Evolutionary conservation across 1,284 basidiomycete species (phyloP).

Genomic region (Moesziomyces globuligerus): DNA sequence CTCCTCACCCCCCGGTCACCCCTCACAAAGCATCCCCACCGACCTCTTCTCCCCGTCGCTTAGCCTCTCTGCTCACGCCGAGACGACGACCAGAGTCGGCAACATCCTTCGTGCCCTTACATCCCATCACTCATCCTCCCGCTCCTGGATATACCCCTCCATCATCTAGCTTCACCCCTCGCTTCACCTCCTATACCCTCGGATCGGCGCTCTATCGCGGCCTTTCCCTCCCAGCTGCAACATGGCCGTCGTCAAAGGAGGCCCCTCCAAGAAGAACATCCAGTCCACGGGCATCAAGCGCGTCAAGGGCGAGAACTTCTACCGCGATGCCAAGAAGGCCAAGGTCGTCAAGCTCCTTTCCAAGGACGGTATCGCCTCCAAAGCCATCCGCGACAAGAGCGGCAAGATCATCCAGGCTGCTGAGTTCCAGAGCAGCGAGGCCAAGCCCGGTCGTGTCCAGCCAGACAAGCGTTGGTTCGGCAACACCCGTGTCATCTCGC

Average conservation of each 20-base stretch:
- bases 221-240: conserved; percentile 6
- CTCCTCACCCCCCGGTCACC: background rate
- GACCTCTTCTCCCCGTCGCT: background rate
- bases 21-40: background rate
- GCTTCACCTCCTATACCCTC: conserved; percentile 16
- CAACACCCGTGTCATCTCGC: conserved; percentile 89
- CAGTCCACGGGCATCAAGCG: conserved; percentile 54
- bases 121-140: background rate
- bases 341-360: conserved; percentile 65
- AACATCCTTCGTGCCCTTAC: background rate
- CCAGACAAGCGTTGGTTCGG: conserved; percentile 69
- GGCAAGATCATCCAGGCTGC: conserved; percentile 64
- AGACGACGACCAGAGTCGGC: background rate
- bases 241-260: conserved; percentile 58
- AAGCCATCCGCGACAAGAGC: conserved; percentile 63
- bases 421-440: conserved; percentile 65
- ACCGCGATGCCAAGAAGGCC: conserved; percentile 66
- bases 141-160: conserved; percentile 8
- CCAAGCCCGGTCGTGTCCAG: conserved; percentile 66
- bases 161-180: background rate
- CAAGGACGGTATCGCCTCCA: conserved; percentile 61
- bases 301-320: conserved; percentile 66
- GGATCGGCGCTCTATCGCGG: conserved; percentile 7
- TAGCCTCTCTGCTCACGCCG: background rate
- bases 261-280: conserved; percentile 49